These are phyloP conservation scores for Cercospora sojina DNA, from an alignment of 2,329 filamentous ascomycete genomes.

Conservation along the genomic window DNA sequence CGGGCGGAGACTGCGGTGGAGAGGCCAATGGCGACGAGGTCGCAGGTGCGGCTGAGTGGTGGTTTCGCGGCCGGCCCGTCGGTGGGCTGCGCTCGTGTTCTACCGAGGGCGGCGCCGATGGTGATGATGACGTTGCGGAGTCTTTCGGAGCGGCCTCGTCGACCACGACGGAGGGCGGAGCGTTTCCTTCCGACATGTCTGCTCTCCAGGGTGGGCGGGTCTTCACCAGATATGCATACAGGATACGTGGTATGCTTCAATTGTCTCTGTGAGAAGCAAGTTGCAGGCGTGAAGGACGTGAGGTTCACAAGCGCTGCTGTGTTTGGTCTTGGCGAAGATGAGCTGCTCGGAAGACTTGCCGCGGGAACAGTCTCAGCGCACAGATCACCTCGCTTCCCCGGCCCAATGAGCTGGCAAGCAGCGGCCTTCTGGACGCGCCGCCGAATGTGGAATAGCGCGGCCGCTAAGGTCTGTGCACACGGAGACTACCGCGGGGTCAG, in stretches of 20 bases:
- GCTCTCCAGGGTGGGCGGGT: neutral
- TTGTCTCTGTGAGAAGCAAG: neutral
- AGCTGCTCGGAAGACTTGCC: neutral
- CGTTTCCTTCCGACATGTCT: neutral
- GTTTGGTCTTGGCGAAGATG: neutral
- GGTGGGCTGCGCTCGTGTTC: neutral
- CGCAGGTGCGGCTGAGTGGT: conserved; percentile 2
- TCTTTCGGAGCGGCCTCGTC: conserved; percentile 15
- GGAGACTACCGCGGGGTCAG: too few species aligned
- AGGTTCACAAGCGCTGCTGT: neutral
- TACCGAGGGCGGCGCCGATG: conserved; percentile 8
- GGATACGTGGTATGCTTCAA: neutral
- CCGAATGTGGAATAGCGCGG: too few species aligned
- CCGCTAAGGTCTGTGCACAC: too few species aligned
- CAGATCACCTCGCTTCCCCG: too few species aligned
- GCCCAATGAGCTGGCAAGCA: too few species aligned
- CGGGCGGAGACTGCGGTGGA: conserved; percentile 30
- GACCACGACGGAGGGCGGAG: neutral
- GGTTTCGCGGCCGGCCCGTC: conserved; percentile 2
- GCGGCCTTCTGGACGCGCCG: too few species aligned
- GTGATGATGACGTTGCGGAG: conserved; percentile 10
- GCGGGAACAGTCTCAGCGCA: neutral
- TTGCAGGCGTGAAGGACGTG: neutral
- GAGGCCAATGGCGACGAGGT: conserved; percentile 21
- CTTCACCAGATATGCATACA: neutral